Conservation (phyloP, 2,329 filamentous ascomycete species). For the Cercospora sesami region DNA sequence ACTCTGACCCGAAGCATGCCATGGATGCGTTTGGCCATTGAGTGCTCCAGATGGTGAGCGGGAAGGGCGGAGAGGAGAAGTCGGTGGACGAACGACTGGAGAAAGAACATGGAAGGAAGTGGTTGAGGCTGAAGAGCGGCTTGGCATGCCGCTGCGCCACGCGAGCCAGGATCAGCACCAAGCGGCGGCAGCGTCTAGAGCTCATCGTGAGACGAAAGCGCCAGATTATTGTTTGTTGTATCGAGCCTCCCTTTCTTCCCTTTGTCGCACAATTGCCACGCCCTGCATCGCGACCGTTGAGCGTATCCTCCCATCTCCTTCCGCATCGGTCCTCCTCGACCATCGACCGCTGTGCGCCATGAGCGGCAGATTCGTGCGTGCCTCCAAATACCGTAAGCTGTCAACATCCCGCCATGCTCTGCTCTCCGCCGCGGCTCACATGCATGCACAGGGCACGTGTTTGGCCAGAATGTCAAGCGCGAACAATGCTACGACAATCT, state of each 20-base stretch:
- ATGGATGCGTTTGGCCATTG: too few species aligned
- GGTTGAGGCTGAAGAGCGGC: background rate
- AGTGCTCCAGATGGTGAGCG: background rate
- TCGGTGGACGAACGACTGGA: background rate
- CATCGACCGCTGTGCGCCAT: constrained; percentile 44
- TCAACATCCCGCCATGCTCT: constrained; percentile 3
- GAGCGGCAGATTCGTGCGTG: constrained; percentile 71
- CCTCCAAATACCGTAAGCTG: constrained; percentile 69
- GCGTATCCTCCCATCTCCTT: background rate
- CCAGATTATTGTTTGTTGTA: background rate
- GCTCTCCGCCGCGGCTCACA: constrained; percentile 17
- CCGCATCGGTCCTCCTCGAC: background rate
- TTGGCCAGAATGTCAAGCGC: constrained; percentile 92
- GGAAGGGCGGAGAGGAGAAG: background rate
- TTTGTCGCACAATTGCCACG: constrained; percentile 1
- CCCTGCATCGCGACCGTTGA: background rate
- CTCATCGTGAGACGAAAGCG: background rate
- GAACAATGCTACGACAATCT: constrained; percentile 99
- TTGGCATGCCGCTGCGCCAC: background rate
- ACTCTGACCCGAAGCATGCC: too few species aligned
- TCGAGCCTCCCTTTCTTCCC: background rate
- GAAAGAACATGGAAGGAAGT: background rate
- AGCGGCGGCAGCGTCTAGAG: background rate
- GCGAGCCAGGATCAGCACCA: background rate
- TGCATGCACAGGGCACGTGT: constrained; percentile 77